Conservation (phyloP, 2,329 filamentous ascomycete species). For the Colletotrichum noveboracense region DNA sequence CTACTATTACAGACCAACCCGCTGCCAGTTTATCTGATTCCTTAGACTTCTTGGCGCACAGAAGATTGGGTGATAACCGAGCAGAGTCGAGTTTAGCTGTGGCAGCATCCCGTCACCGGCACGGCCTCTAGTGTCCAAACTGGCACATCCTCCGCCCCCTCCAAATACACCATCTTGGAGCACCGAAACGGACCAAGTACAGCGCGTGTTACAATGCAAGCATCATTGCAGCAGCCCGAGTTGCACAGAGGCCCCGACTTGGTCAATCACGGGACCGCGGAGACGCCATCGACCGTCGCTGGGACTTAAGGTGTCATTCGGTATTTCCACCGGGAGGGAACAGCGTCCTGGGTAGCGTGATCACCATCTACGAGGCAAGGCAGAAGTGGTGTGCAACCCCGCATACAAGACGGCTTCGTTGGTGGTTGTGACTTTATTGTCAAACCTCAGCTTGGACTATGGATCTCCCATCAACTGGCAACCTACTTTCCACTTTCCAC, state of each 20-base stretch:
- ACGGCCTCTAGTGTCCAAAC: not conserved
- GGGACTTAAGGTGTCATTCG: slow-evolving; percentile 13
- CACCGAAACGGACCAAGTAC: not conserved
- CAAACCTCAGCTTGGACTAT: not conserved
- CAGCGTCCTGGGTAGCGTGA: slow-evolving; percentile 19
- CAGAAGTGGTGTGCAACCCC: slow-evolving; percentile 9
- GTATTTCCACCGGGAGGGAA: slow-evolving; percentile 18
- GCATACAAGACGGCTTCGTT: not conserved
- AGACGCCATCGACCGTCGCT: not conserved
- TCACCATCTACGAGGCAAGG: not conserved
- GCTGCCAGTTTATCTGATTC: not conserved
- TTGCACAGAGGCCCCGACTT: slow-evolving; percentile 9
- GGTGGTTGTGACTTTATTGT: not conserved
- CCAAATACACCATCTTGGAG: not conserved
- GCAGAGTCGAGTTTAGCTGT: not conserved
- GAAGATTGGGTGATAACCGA: not conserved
- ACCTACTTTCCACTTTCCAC: not conserved
- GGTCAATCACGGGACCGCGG: slow-evolving; percentile 2
- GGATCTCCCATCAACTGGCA: not conserved
- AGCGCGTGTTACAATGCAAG: slow-evolving; percentile 9
- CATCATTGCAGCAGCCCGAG: slow-evolving; percentile 8
- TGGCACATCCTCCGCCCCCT: not conserved
- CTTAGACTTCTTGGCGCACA: not conserved
- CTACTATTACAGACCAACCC: not conserved
- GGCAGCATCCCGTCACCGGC: not conserved